These are phyloP conservation scores for Colletotrichum viniferum DNA, from an alignment of 2,329 filamentous ascomycete species.

Conservation along the genomic window DNA sequence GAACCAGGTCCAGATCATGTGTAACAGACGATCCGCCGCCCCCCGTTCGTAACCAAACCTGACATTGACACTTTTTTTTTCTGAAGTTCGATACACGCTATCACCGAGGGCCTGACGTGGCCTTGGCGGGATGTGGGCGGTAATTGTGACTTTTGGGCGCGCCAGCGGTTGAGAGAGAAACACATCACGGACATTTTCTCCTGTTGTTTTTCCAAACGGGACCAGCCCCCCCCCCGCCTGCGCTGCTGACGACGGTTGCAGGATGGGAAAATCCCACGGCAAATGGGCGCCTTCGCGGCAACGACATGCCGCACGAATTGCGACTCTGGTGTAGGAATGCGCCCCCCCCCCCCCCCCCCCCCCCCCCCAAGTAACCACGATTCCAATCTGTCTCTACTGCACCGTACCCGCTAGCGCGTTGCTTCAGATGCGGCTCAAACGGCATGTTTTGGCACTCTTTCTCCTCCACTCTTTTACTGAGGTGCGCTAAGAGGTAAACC, in stretches of 20 bases:
- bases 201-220: neutral
- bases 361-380: neutral
- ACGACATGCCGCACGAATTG: neutral
- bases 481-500: neutral
- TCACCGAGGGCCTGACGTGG: neutral
- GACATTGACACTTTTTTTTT: neutral
- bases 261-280: neutral
- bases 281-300: neutral
- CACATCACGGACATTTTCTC: slow-evolving; percentile 1
- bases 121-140: slow-evolving; percentile 10
- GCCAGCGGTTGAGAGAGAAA: neutral
- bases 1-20: neutral
- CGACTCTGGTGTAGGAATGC: neutral
- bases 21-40: neutral
- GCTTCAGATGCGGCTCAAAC: slow-evolving; percentile 20
- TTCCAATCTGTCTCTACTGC: neutral
- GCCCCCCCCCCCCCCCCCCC: too few relatives aligned
- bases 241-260: neutral
- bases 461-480: neutral
- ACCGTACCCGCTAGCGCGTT: neutral
- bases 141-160: neutral
- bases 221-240: neutral
- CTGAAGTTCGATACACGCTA: neutral
- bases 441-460: neutral
- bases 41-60: neutral